Evolutionary conservation across 139 green algal genomes (phyloP).

Genomic region (Raphidocelis subcapitata): DNA sequence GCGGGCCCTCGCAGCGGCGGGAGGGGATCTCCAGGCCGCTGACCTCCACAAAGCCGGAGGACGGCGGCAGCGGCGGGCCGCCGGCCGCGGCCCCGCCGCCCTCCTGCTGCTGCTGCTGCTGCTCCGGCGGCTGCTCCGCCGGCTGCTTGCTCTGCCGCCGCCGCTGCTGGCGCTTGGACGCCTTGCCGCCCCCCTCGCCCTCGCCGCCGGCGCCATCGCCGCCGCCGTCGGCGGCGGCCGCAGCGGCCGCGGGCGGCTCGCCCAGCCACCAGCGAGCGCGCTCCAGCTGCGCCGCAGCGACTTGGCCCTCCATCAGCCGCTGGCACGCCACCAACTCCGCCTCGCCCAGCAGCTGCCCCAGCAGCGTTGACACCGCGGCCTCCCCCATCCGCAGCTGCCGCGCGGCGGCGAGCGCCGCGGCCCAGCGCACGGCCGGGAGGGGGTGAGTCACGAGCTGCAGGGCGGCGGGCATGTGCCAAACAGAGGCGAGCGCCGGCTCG

Average conservation of each 20-base stretch:
- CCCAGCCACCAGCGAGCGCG: constrained; percentile 17
- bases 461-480: constrained; percentile 35
- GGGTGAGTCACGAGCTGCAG: constrained; percentile 50
- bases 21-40: constrained; percentile 57
- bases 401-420: constrained; percentile 34
- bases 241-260: not conserved
- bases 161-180: constrained; percentile 1
- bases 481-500: constrained; percentile 31
- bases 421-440: constrained; percentile 53
- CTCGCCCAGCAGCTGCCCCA: not conserved
- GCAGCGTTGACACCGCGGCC: constrained; percentile 6
- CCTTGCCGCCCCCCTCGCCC: not conserved
- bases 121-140: not conserved
- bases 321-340: constrained; percentile 7
- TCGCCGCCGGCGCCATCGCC: not conserved
- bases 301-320: not conserved
- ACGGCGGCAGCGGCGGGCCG: constrained; percentile 22
- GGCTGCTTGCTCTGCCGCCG: constrained; percentile 4
- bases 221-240: not conserved
- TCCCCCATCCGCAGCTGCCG: constrained; percentile 41
- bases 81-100: not conserved
- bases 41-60: constrained; percentile 51
- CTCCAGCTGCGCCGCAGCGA: constrained; percentile 15
- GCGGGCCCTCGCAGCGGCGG: not conserved
- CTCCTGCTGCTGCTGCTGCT: not conserved